Evolutionary conservation across 768 basidiomycete genomes (phyloP).

Genomic region (Suillus lakei): DNA sequence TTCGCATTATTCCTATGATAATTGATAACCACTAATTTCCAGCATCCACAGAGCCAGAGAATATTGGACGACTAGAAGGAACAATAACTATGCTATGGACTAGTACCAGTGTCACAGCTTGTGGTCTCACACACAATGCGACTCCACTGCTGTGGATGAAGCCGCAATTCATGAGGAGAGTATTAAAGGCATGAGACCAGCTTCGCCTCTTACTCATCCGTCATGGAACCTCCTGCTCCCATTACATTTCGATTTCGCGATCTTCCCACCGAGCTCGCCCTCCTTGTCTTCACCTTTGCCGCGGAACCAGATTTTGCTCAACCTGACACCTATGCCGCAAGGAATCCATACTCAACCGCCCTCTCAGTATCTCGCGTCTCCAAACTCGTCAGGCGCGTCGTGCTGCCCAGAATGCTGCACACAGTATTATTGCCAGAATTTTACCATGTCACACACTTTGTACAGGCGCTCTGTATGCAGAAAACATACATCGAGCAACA

Average conservation of each 20-base stretch:
- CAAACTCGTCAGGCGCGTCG: slow-evolving; percentile 31
- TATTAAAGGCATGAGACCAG: too few species aligned
- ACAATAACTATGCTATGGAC: background rate
- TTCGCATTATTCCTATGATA: too few species aligned
- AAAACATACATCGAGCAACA: slow-evolving; percentile 6
- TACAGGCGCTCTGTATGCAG: slow-evolving; percentile 36
- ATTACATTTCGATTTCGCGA: slow-evolving; percentile 21
- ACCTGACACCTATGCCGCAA: background rate
- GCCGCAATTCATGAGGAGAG: too few species aligned
- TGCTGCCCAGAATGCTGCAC: slow-evolving; percentile 38
- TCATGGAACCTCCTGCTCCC: background rate
- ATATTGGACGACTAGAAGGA: background rate
- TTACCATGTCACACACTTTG: slow-evolving; percentile 23
- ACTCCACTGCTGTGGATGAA: too few species aligned
- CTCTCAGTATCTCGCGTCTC: slow-evolving; percentile 42
- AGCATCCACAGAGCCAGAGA: background rate
- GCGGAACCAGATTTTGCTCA: slow-evolving; percentile 24
- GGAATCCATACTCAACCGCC: slow-evolving; percentile 27
- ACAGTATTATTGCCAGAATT: background rate
- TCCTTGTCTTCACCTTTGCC: slow-evolving; percentile 39
- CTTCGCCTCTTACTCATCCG: background rate
- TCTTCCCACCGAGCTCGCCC: slow-evolving; percentile 40
- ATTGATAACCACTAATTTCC: too few species aligned
- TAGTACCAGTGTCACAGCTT: background rate
- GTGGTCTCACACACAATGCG: slow-evolving; percentile 13